Base-by-base conservation (phyloP, 1,139 yeast species). In the Debaryomycetaceae sp. region DNA sequence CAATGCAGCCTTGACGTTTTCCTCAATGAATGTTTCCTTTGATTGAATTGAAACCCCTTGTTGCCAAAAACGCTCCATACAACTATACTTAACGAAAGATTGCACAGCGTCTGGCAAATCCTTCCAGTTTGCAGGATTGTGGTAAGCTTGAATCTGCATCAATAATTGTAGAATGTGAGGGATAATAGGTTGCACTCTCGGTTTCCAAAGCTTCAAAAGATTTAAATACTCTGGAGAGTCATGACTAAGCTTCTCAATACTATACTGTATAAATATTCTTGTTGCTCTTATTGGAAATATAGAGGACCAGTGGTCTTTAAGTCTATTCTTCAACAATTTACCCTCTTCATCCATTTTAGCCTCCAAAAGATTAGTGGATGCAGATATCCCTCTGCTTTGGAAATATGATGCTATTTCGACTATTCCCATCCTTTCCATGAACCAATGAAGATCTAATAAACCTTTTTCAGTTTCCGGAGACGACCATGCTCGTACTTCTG, bases 21-120 rank as follows among this genome's bases (percentile, higher is more conserved):
- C 98, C 61, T 89, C 97, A 49, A 93, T 85, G 57, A 95, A 95
- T 37, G 95, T 91, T 60, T 95, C 99, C 55, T 89, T 86, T 6
- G 96, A 85, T 64, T 93, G 96, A 47, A 88, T 87, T 1, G 97
- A 88, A 20, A 95, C 95, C 14, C 99, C 99, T 50, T 91, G 96
- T 60, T 95, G 98, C 99, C 99, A 95, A 62, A 93, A 93, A 56
- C 98, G 75, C 68, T 95, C 99, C 61, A 85, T 81, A 42, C 96
- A 87, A 53, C 95, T 85, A 56, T 88, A 87, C 53, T 81, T 78
- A 11, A 93, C 97, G 71, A 95, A 93, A 1, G 93, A 75, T 60
- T 88, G 97, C 2, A 93, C 97, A 45, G 89, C 95, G 4, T 78
- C 79, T 0, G 99, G 98, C 41, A 95, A 72, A 39, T 82, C 87